phyloP scores from a whole-genome alignment of 1,139 yeast species.

The Debaryomycetaceae sp. region DNA sequence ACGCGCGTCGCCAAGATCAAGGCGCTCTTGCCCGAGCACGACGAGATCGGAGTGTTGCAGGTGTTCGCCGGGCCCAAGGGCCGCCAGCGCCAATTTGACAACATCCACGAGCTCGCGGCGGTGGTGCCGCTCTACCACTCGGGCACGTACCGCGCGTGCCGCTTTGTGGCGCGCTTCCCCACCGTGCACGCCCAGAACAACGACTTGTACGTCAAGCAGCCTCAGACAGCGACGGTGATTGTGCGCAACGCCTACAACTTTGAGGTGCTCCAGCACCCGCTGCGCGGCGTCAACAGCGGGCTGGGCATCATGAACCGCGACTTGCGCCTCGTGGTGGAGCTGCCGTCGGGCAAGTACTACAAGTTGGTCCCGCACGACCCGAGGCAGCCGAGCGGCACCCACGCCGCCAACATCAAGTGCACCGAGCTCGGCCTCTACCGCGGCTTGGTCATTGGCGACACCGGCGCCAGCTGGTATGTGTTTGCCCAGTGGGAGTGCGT shows the following conservation, averaged over 20 bases:
- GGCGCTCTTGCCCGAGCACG: conserved; percentile 70
- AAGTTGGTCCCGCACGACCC: conserved; percentile 51
- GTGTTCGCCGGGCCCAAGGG: conserved; percentile 73
- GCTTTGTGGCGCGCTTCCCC: conserved; percentile 71
- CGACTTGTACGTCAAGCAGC: conserved; percentile 79
- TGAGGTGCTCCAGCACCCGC: conserved; percentile 60
- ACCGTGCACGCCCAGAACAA: conserved; percentile 63
- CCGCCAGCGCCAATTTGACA: conserved; percentile 51
- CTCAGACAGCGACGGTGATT: conserved; percentile 66
- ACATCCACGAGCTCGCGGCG: conserved; percentile 66
- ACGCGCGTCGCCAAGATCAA: conserved; percentile 72
- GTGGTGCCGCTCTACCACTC: conserved; percentile 75
- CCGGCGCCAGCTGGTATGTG: conserved; percentile 81
- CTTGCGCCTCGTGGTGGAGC: conserved; percentile 65
- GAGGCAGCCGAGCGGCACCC: conserved; percentile 45
- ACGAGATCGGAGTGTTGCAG: conserved; percentile 67
- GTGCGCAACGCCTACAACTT: conserved; percentile 61
- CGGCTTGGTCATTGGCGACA: conserved; percentile 75
- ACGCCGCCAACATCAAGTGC: conserved; percentile 56
- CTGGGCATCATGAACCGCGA: conserved; percentile 36
- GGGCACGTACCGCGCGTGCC: conserved; percentile 54
- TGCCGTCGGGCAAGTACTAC: conserved; percentile 78
- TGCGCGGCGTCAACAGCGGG: conserved; percentile 43
- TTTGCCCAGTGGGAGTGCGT: conserved; percentile 87
- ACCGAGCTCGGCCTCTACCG: conserved; percentile 79